Evolutionary conservation across 2,329 filamentous ascomycete genomes (phyloP).

Genomic region (Boeremia lycopersici): DNA sequence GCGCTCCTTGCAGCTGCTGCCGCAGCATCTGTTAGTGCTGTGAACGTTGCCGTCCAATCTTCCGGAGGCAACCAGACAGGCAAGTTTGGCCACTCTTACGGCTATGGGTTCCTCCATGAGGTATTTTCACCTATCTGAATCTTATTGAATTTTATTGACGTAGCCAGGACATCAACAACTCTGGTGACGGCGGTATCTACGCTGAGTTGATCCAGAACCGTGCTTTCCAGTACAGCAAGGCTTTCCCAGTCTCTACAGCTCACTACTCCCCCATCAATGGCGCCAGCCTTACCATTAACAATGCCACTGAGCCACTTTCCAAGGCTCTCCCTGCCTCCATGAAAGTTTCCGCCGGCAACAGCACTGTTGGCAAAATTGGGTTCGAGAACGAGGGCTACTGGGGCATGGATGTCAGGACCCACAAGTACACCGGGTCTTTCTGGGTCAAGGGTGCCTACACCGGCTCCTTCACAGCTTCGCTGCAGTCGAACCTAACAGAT

Average conservation of each 20-base stretch:
- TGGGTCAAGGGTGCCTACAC: constrained; percentile 51
- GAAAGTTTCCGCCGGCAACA: constrained; percentile 47
- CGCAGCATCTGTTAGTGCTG: constrained; percentile 28
- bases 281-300: constrained; percentile 47
- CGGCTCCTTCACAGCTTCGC: constrained; percentile 47
- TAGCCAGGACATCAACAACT: constrained; percentile 62
- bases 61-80: constrained; percentile 38
- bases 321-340: constrained; percentile 53
- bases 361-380: constrained; percentile 50
- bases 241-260: constrained; percentile 32
- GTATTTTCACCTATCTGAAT: constrained; percentile 6
- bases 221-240: constrained; percentile 64
- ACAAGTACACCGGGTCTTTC: constrained; percentile 59
- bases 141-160: neutral
- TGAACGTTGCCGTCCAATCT: constrained; percentile 35
- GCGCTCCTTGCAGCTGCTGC: constrained; percentile 30
- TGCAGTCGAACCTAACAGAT: constrained; percentile 50
- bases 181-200: constrained; percentile 75
- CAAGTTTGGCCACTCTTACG: constrained; percentile 36
- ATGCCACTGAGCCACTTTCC: constrained; percentile 50
- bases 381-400: constrained; percentile 59
- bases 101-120: constrained; percentile 42
- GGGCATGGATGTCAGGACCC: constrained; percentile 57
- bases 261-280: constrained; percentile 43
- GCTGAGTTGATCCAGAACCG: constrained; percentile 73